These are phyloP conservation scores for Boletus insuetus DNA, from an alignment of 768 basidiomycete genomes.

Conservation along the genomic window DNA sequence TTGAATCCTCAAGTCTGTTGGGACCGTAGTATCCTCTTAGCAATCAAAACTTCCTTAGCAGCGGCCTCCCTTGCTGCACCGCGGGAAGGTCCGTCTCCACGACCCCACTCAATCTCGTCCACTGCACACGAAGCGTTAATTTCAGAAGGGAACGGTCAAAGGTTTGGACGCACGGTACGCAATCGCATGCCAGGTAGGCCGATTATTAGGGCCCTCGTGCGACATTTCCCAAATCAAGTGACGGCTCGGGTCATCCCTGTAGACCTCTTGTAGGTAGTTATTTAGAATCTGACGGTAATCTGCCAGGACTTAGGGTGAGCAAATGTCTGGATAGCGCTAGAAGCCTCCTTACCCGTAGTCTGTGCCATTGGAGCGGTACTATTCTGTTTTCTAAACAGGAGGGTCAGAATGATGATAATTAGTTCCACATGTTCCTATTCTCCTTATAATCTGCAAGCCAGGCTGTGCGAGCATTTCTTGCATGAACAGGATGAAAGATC, in stretches of 20 bases:
- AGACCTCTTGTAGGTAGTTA: constrained; percentile 19
- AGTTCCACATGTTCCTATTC: not conserved
- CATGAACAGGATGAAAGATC: constrained; percentile 1
- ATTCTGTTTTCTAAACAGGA: not conserved
- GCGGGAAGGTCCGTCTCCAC: constrained; percentile 15
- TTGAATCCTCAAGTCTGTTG: not conserved
- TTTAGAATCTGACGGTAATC: constrained; percentile 23
- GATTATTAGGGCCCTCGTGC: constrained; percentile 16
- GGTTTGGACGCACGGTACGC: constrained; percentile 17
- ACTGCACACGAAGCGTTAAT: constrained; percentile 13
- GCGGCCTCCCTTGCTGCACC: constrained; percentile 25
- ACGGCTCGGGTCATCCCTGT: constrained; percentile 12
- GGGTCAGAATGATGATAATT: not conserved
- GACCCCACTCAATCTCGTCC: constrained; percentile 19
- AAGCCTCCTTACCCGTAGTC: constrained; percentile 8
- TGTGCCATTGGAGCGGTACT: constrained; percentile 3
- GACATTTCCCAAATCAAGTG: constrained; percentile 19
- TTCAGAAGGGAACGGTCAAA: not conserved
- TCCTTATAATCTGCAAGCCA: constrained; percentile 16
- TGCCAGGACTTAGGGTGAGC: constrained; percentile 3
- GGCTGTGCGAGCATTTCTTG: constrained; percentile 14
- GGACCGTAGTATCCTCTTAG: not conserved
- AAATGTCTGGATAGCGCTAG: not conserved
- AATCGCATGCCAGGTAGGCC: constrained; percentile 23
- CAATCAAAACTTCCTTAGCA: constrained; percentile 15